Evolutionary conservation across 805 yeast genomes (phyloP), one percentile per base, ranked within the genome.

Genomic region (Kluyveromyces nonfermentans): DNA sequence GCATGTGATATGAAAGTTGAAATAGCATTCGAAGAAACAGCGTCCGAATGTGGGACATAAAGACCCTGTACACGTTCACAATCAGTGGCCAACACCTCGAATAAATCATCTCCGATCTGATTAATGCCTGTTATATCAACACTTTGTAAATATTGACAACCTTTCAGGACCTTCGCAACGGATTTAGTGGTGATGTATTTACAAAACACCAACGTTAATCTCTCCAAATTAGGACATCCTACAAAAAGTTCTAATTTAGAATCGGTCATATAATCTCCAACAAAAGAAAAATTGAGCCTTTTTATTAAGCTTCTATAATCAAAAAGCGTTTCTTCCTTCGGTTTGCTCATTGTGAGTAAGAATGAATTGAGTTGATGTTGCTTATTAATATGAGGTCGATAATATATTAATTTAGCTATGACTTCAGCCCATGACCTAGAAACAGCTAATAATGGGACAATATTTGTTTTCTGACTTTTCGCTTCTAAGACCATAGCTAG

Each of bases 51-150:
- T 1, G 95, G 89, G 0, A 93, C 93, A 59, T 88, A 89, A 37
- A 89, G 68, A 1, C 96, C 96, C 65, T 90, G 97, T 37, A 90
- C 69, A 38, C 90, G 68, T 32, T 76, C 74, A 62, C 96, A 89
- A 54, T 77, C 72, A 7, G 59, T 57, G 2, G 96, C 87, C 50
- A 90, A 69, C 6, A 84, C 77, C 22, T 64, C 52, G 46, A 87
- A 77, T 5, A 88, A 78, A 36, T 73, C 78, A 66, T 89, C 96
- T n/a, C 73, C 67, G 22, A 82, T 68, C 48, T 74, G 78, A 35
- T 71, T 71, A 5, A 86, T 82, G 7, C 93, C 93, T 0, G 96
- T 82, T 53, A 90, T 71, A 64, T 90, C 97, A 40, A 90, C 80
- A 35, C 94, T 83, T 62, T 85, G 95, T 46, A 90, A 67, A 48